Conservation (phyloP, 345 rosid genomes). For the Eucalyptus coolabah region DNA sequence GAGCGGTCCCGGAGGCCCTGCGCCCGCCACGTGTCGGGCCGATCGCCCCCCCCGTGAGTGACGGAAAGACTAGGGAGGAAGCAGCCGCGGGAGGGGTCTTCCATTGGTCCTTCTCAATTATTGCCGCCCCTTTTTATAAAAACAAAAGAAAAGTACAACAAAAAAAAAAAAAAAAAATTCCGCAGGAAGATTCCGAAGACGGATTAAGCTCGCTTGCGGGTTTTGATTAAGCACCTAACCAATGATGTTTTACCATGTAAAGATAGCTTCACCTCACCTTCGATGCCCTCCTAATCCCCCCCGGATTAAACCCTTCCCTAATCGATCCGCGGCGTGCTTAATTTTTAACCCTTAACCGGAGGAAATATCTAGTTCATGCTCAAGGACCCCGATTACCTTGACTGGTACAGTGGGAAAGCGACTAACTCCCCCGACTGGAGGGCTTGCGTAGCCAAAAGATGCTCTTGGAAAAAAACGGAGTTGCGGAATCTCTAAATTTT, state of each 20-base stretch:
- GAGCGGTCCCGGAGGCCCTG: conserved; percentile 31
- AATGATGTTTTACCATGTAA: neutral
- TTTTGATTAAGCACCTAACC: neutral
- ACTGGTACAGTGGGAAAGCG: neutral
- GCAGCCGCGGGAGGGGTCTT: neutral
- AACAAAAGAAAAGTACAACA: neutral
- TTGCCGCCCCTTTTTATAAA: neutral
- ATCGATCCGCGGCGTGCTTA: neutral
- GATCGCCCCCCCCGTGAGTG: conserved; percentile 36
- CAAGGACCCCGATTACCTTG: neutral
- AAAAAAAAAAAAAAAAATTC: too few species aligned
- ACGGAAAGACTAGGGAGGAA: conserved; percentile 3
- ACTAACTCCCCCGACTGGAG: neutral
- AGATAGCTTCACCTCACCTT: neutral
- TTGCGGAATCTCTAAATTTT: neutral
- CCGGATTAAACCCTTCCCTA: neutral
- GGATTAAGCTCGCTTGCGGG: neutral
- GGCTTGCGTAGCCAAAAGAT: neutral
- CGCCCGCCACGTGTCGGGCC: conserved; percentile 30
- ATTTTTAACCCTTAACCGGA: neutral
- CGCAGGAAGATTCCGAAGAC: neutral
- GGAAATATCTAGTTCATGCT: neutral
- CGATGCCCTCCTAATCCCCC: neutral
- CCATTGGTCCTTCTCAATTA: neutral
- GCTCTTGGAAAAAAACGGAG: neutral